These are phyloP conservation scores for Halenospora varia DNA, from an alignment of 495 filamentous ascomycete genomes.

Conservation along the genomic window DNA sequence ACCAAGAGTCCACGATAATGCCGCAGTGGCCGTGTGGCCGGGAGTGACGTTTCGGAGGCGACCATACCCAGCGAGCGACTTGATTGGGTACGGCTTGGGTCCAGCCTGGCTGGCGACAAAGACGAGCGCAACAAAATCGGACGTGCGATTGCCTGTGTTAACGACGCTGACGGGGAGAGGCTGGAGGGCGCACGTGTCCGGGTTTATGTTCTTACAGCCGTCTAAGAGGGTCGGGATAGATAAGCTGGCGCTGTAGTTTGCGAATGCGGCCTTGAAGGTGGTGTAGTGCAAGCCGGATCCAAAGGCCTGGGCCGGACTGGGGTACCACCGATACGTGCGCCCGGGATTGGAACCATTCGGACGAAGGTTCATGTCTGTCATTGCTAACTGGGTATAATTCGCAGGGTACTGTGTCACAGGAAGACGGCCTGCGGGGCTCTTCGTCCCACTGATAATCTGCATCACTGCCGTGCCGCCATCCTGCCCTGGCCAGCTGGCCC, in stretches of 20 bases:
- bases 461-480: slow-evolving; percentile 50
- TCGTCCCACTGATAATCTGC: slow-evolving; percentile 50
- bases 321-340: slow-evolving; percentile 59
- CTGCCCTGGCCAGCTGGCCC: slow-evolving; percentile 60
- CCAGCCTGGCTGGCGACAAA: slow-evolving; percentile 40
- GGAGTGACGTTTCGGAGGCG: slow-evolving; percentile 35
- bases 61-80: slow-evolving; percentile 46
- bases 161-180: slow-evolving; percentile 36
- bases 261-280: slow-evolving; percentile 30
- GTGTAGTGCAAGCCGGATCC: slow-evolving; percentile 53
- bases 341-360: slow-evolving; percentile 35
- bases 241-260: background rate
- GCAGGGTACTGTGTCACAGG: slow-evolving; percentile 46
- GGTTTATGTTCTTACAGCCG: too few species aligned
- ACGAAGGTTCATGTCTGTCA: slow-evolving; percentile 41
- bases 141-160: slow-evolving; percentile 39
- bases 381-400: slow-evolving; percentile 34
- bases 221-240: too few species aligned
- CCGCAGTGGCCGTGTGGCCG: slow-evolving; percentile 12
- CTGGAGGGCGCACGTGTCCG: slow-evolving; percentile 20
- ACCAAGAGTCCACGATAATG: slow-evolving; percentile 35
- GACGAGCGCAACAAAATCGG: slow-evolving; percentile 43
- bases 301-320: slow-evolving; percentile 47
- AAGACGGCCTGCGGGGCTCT: slow-evolving; percentile 51
- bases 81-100: slow-evolving; percentile 45